A percentile compares a stretch with the other conserved stretches of the same genome.
These are phyloP conservation scores for Craterostigma plantagineum DNA, from an alignment of 257 asterid species.

Conservation along the genomic window DNA sequence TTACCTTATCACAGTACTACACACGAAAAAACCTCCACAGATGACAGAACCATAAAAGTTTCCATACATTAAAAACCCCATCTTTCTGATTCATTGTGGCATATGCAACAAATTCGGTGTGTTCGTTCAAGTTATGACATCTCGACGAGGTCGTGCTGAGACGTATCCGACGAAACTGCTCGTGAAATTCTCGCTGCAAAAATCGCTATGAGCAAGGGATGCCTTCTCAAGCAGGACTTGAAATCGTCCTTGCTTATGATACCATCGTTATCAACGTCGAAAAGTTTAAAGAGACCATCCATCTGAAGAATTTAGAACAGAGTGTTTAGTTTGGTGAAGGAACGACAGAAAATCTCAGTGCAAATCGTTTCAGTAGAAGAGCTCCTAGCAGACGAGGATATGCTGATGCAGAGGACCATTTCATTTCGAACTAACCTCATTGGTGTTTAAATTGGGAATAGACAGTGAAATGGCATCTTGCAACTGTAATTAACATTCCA, in stretches of 20 bases:
- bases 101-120: too few species aligned
- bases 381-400: background rate
- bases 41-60: too few species aligned
- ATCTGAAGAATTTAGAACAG: conserved; percentile 32
- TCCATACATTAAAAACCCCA: too few species aligned
- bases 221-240: conserved; percentile 30
- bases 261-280: conserved; percentile 54
- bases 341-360: background rate
- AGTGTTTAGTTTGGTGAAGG: too few species aligned
- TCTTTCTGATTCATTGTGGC: background rate
- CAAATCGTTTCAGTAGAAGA: background rate
- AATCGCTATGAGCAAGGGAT: conserved; percentile 61
- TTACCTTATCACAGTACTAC: too few species aligned
- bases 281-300: conserved; percentile 34
- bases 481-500: conserved; percentile 27
- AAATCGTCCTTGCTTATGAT: conserved; percentile 60
- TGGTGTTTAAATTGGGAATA: conserved; percentile 31
- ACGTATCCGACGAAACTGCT: conserved; percentile 9
- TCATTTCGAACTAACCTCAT: conserved; percentile 91
- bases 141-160: conserved; percentile 5
- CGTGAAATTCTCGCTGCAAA: conserved; percentile 32
- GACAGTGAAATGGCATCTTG: conserved; percentile 33
- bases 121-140: background rate
- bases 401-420: too few species aligned
- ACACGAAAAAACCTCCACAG: too few species aligned